phyloP scores from a whole-genome alignment of 106 monocot species.

The Apostasia shenzhenica region DNA sequence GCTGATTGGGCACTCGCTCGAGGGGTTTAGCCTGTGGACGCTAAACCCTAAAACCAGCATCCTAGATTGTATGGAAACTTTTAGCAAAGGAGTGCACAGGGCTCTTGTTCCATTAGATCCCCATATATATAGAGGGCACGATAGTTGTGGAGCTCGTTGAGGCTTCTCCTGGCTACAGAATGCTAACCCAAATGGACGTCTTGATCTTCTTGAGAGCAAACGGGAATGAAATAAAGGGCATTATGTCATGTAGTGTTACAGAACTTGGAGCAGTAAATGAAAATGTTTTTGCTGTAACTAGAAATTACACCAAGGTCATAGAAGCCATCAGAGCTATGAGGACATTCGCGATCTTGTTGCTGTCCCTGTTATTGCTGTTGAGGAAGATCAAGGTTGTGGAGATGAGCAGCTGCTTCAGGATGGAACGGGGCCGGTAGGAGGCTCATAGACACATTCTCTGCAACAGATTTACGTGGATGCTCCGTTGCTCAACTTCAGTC shows the following conservation, averaged over 20 bases:
- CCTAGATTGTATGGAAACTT: constrained; percentile 77
- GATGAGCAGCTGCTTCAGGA: constrained; percentile 25
- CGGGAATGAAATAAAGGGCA: constrained; percentile 29
- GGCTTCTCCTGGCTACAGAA: constrained; percentile 68
- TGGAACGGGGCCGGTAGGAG: constrained; percentile 53
- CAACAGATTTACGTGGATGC: constrained; percentile 48
- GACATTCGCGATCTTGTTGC: constrained; percentile 28
- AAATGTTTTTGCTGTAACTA: constrained; percentile 40
- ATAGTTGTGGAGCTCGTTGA: constrained; percentile 43
- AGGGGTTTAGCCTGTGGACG: constrained; percentile 65
- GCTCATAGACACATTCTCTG: constrained; percentile 52
- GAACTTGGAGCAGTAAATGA: constrained; percentile 37
- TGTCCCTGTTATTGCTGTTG: constrained; percentile 54
- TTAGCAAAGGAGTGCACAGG: constrained; percentile 88
- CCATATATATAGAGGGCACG: constrained; percentile 12
- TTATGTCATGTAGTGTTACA: constrained; percentile 24
- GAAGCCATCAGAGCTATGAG: constrained; percentile 57
- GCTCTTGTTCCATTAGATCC: constrained; percentile 71
- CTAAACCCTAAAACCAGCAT: constrained; percentile 58
- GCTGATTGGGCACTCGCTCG: constrained; percentile 54
- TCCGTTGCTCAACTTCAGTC: constrained; percentile 36
- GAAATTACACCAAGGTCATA: constrained; percentile 28
- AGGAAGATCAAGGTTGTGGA: not conserved
- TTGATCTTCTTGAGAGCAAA: constrained; percentile 30
- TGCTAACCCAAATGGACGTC: constrained; percentile 86